These are phyloP conservation scores for Spathaspora sp. DNA, from an alignment of 805 yeast genomes.

Conservation along the genomic window DNA sequence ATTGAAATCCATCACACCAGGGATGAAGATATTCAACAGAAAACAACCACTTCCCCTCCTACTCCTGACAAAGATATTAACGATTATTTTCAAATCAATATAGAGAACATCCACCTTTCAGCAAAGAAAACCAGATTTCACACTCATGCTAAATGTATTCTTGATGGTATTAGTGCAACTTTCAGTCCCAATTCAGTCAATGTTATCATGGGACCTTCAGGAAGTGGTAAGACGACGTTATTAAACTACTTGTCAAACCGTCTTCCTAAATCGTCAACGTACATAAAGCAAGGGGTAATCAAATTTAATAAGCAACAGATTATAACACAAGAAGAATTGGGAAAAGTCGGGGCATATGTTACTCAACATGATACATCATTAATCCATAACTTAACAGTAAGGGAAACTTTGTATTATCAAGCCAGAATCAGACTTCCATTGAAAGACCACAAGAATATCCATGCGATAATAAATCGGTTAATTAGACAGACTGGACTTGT, in stretches of 20 bases:
- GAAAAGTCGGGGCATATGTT: constrained; percentile 62
- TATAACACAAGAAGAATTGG: constrained; percentile 20
- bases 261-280: constrained; percentile 15
- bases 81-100: constrained; percentile 13
- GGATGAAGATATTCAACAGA: not conserved
- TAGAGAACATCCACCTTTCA: constrained; percentile 32
- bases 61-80: not conserved
- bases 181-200: constrained; percentile 32
- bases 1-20: no score
- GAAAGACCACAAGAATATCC: constrained; percentile 32
- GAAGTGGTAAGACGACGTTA: constrained; percentile 42
- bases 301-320: constrained; percentile 22
- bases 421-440: constrained; percentile 62
- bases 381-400: constrained; percentile 67
- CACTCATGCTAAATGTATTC: constrained; percentile 9
- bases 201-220: constrained; percentile 46
- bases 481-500: constrained; percentile 64
- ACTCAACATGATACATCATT: constrained; percentile 77
- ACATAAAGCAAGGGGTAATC: constrained; percentile 14
- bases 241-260: constrained; percentile 51
- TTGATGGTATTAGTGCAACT: constrained; percentile 26
- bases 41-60: not conserved
- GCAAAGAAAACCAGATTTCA: constrained; percentile 32
- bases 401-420: constrained; percentile 71
- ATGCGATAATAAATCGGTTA: constrained; percentile 51